Base-by-base conservation (phyloP, 2,329 filamentous ascomycete species). In the Apiospora kogelbergensis region DNA sequence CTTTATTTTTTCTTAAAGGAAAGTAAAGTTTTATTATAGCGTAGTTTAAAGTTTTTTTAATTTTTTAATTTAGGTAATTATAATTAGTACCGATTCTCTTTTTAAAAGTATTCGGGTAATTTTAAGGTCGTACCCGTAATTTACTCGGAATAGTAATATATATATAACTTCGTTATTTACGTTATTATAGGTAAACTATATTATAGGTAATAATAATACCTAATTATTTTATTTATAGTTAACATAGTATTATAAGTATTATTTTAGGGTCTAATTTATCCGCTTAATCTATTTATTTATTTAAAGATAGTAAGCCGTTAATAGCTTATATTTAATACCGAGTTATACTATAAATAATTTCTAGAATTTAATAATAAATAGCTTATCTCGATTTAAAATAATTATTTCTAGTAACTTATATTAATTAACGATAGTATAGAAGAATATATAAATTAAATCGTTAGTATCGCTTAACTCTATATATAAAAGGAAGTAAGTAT, bases 171-270 rank as follows among this genome's bases (percentile, higher is more conserved):
- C n/a, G n/a, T n/a, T n/a, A n/a, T n/a, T n/a, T n/a, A n/a, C n/a
- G n/a, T n/a, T n/a, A n/a, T n/a, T n/a, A n/a, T n/a, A n/a, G n/a
- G n/a, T n/a, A n/a, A n/a, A n/a, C n/a, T n/a, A n/a, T n/a, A n/a
- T n/a, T n/a, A n/a, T n/a, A n/a, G n/a, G n/a, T n/a, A n/a, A n/a
- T n/a, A n/a, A n/a, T n/a, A n/a, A n/a, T n/a, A n/a, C n/a, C n/a
- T n/a, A n/a, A n/a, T n/a, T 70, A 42, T 68, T 45, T 67, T 68
- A 65, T 42, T 63, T 22, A 30, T 67, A 68, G 41, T 65, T 66
- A 67, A 71, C 45, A 65, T 67, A 68, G n/a, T 26, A 63, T 48
- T 30, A n/a, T 67, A 71, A 37, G 13, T 72, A 71, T 26, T 69
- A 42, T 66, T 72, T 44, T 2, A 66, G 26, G 22, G 41, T 65